These are phyloP conservation scores for Botrytis fragariae DNA, from an alignment of 2,329 filamentous ascomycete genomes.

Conservation along the genomic window DNA sequence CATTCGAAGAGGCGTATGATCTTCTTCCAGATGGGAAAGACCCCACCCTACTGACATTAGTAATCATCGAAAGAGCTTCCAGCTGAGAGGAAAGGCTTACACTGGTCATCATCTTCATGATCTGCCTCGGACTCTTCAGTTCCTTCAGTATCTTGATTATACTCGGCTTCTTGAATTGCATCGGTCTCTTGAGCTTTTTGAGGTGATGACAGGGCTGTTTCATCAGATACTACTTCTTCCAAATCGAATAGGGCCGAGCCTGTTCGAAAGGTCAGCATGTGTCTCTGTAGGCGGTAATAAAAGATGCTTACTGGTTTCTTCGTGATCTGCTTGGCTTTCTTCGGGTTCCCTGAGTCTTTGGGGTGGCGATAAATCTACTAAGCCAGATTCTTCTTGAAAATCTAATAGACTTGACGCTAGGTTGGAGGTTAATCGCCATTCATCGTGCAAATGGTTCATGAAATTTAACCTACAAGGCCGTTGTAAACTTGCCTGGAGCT, in stretches of 20 bases:
- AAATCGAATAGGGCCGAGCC: not conserved
- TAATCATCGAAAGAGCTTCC: not conserved
- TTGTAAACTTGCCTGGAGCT: not conserved
- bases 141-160: not conserved
- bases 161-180: too few species aligned
- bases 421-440: not conserved
- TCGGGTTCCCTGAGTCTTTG: not conserved
- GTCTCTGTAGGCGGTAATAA: not conserved
- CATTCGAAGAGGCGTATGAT: not conserved
- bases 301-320: not conserved
- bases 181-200: not conserved
- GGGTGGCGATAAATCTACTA: not conserved
- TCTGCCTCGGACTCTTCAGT: not conserved
- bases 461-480: not conserved
- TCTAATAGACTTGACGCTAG: not conserved
- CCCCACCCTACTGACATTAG: not conserved
- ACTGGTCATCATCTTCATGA: not conserved
- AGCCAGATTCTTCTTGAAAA: not conserved
- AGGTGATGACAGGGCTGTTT: not conserved
- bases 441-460: accelerated
- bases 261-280: not conserved
- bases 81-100: not conserved
- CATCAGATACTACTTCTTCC: not conserved
- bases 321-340: not conserved
- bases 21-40: not conserved